These are phyloP conservation scores for Brassica rapa DNA, from an alignment of 345 rosid genomes.

Conservation along the genomic window DNA sequence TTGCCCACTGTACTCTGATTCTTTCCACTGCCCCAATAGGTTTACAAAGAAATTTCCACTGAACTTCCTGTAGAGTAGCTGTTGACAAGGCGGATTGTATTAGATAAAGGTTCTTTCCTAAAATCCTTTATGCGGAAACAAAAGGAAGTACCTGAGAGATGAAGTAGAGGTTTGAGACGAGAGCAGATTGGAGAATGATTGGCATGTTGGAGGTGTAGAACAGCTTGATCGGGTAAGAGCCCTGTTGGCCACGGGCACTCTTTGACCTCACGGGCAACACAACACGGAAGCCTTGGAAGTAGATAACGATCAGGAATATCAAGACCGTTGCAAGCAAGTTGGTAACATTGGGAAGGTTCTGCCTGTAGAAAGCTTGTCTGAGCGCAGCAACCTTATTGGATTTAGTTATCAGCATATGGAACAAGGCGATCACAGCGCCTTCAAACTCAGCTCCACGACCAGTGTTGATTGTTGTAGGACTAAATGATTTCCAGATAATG, in stretches of 20 bases:
- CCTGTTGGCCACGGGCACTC: slow-evolving; percentile 78
- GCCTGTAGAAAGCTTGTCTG: slow-evolving; percentile 71
- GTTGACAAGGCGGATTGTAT: slow-evolving; percentile 27
- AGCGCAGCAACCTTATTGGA: slow-evolving; percentile 66
- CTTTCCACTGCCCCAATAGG: slow-evolving; percentile 72
- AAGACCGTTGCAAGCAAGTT: slow-evolving; percentile 71
- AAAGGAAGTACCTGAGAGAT: slow-evolving; percentile 59
- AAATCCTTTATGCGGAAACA: not conserved
- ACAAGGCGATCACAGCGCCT: slow-evolving; percentile 76
- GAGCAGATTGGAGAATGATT: slow-evolving; percentile 77
- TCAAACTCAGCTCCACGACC: slow-evolving; percentile 79
- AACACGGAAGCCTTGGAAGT: slow-evolving; percentile 80
- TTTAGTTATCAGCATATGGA: slow-evolving; percentile 63
- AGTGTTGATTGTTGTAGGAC: slow-evolving; percentile 73
- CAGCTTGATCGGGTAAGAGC: slow-evolving; percentile 74
- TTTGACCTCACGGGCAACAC: slow-evolving; percentile 73
- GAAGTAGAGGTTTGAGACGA: slow-evolving; percentile 69
- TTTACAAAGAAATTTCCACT: slow-evolving; percentile 71
- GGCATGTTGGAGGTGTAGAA: slow-evolving; percentile 88
- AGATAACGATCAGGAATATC: slow-evolving; percentile 61
- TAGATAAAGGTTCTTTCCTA: slow-evolving; percentile 1
- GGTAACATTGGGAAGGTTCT: slow-evolving; percentile 76
- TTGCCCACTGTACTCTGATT: slow-evolving; percentile 76
- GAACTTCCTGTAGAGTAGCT: slow-evolving; percentile 68
- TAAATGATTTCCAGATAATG: slow-evolving; percentile 77